Evolutionary conservation across 179 eudicot genomes (phyloP).

Genomic region (Camellia oleifera): DNA sequence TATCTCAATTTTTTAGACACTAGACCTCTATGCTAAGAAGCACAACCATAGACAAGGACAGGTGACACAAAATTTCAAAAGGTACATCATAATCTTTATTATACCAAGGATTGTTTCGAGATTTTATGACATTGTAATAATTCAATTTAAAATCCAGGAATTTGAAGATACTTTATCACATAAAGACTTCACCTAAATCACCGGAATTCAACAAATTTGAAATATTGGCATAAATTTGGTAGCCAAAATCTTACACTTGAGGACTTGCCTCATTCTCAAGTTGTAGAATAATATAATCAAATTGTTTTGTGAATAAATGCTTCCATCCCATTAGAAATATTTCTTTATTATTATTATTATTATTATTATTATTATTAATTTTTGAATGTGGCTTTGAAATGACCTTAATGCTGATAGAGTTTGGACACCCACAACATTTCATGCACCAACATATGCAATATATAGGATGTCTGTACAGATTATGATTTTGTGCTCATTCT

Average conservation of each 20-base stretch:
- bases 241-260: neutral
- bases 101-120: too few relatives aligned
- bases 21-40: too few relatives aligned
- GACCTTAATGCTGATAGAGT: neutral
- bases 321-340: neutral
- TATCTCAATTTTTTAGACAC: too few relatives aligned
- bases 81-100: too few relatives aligned
- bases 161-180: neutral
- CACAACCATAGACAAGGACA: too few relatives aligned
- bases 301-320: neutral
- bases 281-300: neutral
- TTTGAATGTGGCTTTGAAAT: neutral
- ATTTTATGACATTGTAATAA: neutral
- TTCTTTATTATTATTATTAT: neutral
- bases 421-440: neutral
- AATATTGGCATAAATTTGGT: neutral
- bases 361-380: too few relatives aligned
- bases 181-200: neutral
- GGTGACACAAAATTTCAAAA: too few relatives aligned
- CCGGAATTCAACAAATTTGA: neutral
- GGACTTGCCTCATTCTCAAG: neutral
- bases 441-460: neutral
- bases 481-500: slow-evolving; percentile 18
- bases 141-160: neutral
- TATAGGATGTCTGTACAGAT: neutral